Evolutionary conservation across 1,284 basidiomycete genomes (phyloP).

Genomic region (Ustilago bromivora): DNA sequence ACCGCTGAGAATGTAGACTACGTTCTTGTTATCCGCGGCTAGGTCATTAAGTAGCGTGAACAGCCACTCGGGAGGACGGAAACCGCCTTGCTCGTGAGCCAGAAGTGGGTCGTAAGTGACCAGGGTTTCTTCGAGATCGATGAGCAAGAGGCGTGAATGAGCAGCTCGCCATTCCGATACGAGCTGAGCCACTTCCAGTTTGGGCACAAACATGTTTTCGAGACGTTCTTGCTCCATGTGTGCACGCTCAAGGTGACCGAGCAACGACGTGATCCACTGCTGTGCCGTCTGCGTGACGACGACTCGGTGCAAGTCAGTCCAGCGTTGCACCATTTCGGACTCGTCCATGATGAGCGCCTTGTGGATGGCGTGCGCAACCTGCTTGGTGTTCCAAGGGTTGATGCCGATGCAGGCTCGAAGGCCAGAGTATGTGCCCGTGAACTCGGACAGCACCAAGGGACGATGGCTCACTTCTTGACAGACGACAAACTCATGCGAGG

Average conservation of each 20-base stretch:
- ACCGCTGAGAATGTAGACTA: conserved; percentile 86
- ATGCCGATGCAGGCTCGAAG: conserved; percentile 86
- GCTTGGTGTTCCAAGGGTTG: conserved; percentile 74
- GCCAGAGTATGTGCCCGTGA: conserved; percentile 86
- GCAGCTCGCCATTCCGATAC: conserved; percentile 71
- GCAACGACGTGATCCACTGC: conserved; percentile 83
- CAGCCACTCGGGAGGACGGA: conserved; percentile 75
- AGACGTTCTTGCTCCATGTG: conserved; percentile 63
- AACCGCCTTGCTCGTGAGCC: conserved; percentile 69
- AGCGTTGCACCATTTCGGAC: conserved; percentile 79
- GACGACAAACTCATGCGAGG: conserved; percentile 86
- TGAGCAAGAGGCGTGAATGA: conserved; percentile 77
- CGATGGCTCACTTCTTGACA: conserved; percentile 73
- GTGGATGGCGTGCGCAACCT: conserved; percentile 78
- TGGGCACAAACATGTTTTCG: conserved; percentile 64
- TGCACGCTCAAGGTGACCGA: conserved; percentile 70
- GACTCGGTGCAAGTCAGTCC: conserved; percentile 87
- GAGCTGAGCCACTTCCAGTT: conserved; percentile 67
- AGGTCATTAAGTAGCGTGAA: conserved; percentile 76
- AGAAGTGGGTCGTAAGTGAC: conserved; percentile 72
- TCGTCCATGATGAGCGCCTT: conserved; percentile 81
- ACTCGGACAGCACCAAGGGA: conserved; percentile 79
- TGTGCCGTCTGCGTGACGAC: conserved; percentile 89
- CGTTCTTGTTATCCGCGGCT: conserved; percentile 77
- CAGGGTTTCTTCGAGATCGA: conserved; percentile 84